These are phyloP conservation scores for Solanum virginianum DNA, from an alignment of 257 asterid genomes.

Conservation along the genomic window DNA sequence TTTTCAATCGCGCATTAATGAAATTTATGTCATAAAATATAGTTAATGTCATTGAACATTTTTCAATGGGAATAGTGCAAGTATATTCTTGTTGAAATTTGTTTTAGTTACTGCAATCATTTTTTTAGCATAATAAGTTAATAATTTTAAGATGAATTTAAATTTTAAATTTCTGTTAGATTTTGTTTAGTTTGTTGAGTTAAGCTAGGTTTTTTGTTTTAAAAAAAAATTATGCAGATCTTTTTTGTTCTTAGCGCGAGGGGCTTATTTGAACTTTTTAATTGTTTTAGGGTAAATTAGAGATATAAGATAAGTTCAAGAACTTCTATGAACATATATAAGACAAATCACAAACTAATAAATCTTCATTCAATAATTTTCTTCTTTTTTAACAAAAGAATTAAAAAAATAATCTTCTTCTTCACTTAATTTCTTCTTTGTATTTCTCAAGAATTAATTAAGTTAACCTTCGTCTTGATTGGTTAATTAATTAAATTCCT, in stretches of 20 bases:
- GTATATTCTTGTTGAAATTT: too few relatives aligned
- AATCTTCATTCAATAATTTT: background rate
- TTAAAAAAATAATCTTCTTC: background rate
- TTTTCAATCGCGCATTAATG: background rate
- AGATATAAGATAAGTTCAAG: background rate
- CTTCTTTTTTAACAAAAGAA: background rate
- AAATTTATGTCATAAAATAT: too few relatives aligned
- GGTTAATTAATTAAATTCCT: background rate
- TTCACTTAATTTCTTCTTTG: background rate
- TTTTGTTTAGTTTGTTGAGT: too few relatives aligned
- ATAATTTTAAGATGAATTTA: background rate
- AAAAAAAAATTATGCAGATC: background rate
- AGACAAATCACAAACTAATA: background rate
- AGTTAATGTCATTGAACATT: too few relatives aligned
- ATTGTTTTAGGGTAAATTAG: background rate
- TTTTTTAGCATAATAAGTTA: too few relatives aligned
- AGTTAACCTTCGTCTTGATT: background rate
- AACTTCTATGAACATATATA: background rate
- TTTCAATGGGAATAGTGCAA: too few relatives aligned
- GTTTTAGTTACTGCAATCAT: too few relatives aligned
- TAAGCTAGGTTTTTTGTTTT: too few relatives aligned
- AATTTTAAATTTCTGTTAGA: too few relatives aligned
- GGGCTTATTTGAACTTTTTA: background rate
- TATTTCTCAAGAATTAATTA: background rate
- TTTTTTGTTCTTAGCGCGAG: background rate